Percentiles rank a stretch among this genome's conserved stretches.
These are phyloP conservation scores for Xylaria sp. DNA, from an alignment of 2,329 filamentous ascomycete species.

Conservation along the genomic window DNA sequence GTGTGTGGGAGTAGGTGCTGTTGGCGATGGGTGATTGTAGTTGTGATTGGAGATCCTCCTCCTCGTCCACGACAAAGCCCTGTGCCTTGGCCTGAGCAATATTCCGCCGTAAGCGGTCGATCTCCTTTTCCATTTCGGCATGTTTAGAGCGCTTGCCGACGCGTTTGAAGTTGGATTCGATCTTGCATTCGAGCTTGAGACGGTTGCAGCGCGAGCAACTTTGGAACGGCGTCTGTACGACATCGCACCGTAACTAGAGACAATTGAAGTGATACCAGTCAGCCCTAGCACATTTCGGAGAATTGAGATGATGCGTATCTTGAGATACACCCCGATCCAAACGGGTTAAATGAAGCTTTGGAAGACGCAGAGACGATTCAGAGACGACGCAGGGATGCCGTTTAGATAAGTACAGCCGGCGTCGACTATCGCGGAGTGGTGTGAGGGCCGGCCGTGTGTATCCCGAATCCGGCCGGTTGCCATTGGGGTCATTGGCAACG, in stretches of 20 bases:
- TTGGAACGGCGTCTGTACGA: constrained; percentile 81
- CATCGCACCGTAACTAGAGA: constrained; percentile 75
- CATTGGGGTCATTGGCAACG: constrained; percentile 15
- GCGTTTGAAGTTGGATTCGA: constrained; percentile 88
- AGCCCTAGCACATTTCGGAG: constrained; percentile 28
- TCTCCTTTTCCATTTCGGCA: constrained; percentile 87
- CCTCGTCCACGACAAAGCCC: constrained; percentile 64
- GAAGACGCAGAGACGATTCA: background rate
- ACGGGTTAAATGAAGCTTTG: constrained; percentile 5
- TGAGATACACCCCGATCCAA: constrained; percentile 15
- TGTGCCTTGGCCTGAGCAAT: constrained; percentile 69
- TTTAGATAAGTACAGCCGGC: background rate
- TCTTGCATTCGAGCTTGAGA: constrained; percentile 83
- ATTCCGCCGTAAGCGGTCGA: constrained; percentile 72
- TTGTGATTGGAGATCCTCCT: constrained; percentile 64
- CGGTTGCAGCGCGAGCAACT: constrained; percentile 81
- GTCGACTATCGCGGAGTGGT: background rate
- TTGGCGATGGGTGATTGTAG: constrained; percentile 69
- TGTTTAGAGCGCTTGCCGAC: constrained; percentile 84
- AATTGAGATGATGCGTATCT: constrained; percentile 35
- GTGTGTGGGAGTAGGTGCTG: constrained; percentile 67
- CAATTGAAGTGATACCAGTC: constrained; percentile 29
- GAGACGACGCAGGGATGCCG: background rate
- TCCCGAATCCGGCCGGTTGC: background rate
- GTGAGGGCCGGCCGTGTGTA: background rate